phyloP scores from a whole-genome alignment of 1,284 basidiomycete species.

The Leccinum fuscescens region DNA sequence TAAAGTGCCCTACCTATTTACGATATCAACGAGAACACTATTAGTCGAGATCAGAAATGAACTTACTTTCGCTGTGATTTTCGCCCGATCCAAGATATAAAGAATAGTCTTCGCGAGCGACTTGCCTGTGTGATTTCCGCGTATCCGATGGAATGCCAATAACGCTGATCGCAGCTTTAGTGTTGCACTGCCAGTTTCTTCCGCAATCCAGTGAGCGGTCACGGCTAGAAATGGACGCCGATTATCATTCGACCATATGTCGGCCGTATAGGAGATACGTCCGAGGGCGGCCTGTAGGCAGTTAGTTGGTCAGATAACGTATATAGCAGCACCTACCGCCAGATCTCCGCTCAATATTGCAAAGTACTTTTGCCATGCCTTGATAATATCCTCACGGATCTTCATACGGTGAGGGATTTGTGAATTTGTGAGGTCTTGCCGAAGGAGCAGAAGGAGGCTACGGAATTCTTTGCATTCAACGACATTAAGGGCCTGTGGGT shows the following conservation, averaged over 20 bases:
- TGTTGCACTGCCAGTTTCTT: background rate
- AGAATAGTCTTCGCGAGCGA: background rate
- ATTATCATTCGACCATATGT: background rate
- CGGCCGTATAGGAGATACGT: background rate
- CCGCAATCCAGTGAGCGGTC: background rate
- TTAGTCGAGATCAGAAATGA: background rate
- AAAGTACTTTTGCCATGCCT: background rate
- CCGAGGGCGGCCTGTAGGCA: background rate
- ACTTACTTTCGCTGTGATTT: background rate
- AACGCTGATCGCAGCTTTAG: background rate
- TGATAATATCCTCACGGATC: background rate
- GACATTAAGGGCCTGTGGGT: background rate
- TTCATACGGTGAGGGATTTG: background rate
- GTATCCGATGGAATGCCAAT: background rate
- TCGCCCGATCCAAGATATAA: background rate
- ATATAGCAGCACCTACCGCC: background rate
- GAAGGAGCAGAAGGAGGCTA: no score
- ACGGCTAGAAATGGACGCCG: background rate
- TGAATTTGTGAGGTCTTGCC: no score
- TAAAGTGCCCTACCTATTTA: background rate
- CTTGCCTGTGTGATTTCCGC: background rate
- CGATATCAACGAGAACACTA: background rate
- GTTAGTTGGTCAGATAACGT: background rate
- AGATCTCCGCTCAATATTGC: background rate
- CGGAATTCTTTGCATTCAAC: background rate